These are phyloP conservation scores for Rutstroemia sp. DNA, from an alignment of 2,329 filamentous ascomycete species.

Conservation along the genomic window DNA sequence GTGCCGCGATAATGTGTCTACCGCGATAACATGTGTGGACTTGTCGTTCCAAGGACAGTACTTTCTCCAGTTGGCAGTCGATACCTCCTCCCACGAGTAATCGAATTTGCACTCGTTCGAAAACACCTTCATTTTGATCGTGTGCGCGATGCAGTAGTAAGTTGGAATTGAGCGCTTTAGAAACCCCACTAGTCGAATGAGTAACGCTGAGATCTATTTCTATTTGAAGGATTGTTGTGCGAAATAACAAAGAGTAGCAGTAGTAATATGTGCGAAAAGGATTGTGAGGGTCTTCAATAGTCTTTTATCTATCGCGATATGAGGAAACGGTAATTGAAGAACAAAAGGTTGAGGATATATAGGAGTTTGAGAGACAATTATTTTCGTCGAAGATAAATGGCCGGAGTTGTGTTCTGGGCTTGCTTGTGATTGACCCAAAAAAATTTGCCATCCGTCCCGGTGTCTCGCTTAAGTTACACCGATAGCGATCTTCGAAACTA, in stretches of 20 bases:
- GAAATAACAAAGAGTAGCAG: background rate
- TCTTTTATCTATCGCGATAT: background rate
- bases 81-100: conserved; percentile 99
- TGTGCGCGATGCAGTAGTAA: conserved; percentile 13
- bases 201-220: background rate
- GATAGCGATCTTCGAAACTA: background rate
- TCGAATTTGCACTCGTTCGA: conserved; percentile 83
- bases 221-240: background rate
- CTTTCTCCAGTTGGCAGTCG: conserved; percentile 95
- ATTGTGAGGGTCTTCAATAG: background rate
- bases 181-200: background rate
- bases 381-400: background rate
- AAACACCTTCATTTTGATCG: conserved; percentile 80
- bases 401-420: background rate
- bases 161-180: background rate
- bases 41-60: conserved; percentile 99
- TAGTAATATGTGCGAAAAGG: background rate
- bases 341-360: background rate
- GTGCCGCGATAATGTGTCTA: conserved; percentile 78
- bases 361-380: background rate
- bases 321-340: background rate
- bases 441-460: background rate
- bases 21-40: conserved; percentile 91
- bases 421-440: background rate
- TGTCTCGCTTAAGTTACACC: background rate